These are phyloP conservation scores for Suillus clintonianus DNA, from an alignment of 768 basidiomycete genomes.

Conservation along the genomic window DNA sequence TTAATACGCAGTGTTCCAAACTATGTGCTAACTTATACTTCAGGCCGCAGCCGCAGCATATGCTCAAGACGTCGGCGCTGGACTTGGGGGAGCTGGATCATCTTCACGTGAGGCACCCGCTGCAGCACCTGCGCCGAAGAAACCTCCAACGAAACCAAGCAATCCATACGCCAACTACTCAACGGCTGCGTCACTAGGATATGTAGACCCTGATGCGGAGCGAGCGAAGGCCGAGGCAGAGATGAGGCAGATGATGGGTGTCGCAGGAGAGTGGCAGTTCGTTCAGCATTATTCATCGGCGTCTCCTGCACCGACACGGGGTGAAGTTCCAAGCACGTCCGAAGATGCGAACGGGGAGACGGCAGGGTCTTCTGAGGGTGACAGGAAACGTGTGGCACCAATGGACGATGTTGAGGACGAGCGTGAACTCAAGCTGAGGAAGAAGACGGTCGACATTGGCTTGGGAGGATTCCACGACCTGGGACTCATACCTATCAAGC, in stretches of 20 bases:
- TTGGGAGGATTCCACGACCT: conserved; percentile 85
- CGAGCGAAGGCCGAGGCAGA: conserved; percentile 60
- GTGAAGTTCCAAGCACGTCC: not conserved
- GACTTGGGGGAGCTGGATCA: conserved; percentile 41
- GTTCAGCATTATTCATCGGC: conserved; percentile 41
- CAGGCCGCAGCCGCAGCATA: conserved; percentile 82
- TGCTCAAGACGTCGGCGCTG: conserved; percentile 74
- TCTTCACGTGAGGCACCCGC: conserved; percentile 24
- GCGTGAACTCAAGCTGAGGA: conserved; percentile 67
- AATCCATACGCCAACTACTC: conserved; percentile 85
- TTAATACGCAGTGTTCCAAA: not conserved
- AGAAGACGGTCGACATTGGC: conserved; percentile 58
- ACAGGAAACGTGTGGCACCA: conserved; percentile 38
- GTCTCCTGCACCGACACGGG: conserved; percentile 18
- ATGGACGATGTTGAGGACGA: conserved; percentile 51
- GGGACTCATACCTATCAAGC: conserved; percentile 62
- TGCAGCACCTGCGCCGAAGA: conserved; percentile 33
- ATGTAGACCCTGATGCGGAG: conserved; percentile 74
- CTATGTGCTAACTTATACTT: conserved; percentile 4
- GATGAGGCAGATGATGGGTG: conserved; percentile 61
- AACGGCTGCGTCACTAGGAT: conserved; percentile 83
- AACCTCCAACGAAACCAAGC: conserved; percentile 52
- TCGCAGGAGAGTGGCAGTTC: conserved; percentile 78
- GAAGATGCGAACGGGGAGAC: conserved; percentile 5
- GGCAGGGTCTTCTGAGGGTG: conserved; percentile 30